Conservation (phyloP, 129 eudicot genomes). For the Mikania micrantha region DNA sequence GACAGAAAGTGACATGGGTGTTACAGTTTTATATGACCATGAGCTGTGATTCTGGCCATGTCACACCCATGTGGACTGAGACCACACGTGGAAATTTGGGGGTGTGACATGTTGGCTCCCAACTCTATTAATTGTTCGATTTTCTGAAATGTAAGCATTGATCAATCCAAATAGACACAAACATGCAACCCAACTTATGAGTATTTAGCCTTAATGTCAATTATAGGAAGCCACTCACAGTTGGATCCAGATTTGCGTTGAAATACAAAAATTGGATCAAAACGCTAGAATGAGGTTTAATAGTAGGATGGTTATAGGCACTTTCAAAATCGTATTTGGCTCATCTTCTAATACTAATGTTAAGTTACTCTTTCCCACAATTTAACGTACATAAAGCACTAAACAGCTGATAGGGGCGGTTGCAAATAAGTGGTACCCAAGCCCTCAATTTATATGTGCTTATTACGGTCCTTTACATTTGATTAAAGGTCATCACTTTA, state of each 20-base stretch:
- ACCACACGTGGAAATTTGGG: no score
- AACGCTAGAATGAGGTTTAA: neutral
- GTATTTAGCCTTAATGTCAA: neutral
- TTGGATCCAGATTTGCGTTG: neutral
- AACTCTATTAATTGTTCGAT: no score
- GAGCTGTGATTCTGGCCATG: no score
- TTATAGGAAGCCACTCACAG: neutral
- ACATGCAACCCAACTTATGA: neutral
- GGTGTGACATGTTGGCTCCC: no score
- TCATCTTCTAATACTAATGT: neutral
- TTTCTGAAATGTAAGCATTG: no score
- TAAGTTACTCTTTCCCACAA: neutral
- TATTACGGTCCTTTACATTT: slow-evolving; percentile 9
- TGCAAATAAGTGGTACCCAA: neutral
- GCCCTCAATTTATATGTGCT: neutral
- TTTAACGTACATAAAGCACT: neutral
- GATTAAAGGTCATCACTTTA: slow-evolving; percentile 7
- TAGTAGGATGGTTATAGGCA: slow-evolving; percentile 8
- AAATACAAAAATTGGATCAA: neutral
- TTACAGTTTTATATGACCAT: no score
- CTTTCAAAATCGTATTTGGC: slow-evolving; percentile 2
- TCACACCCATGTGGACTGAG: no score
- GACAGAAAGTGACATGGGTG: no score
- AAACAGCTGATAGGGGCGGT: neutral
- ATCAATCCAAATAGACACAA: neutral